Conservation (phyloP, 164 flowering plant genomes). For the Paratinospora sagittata region DNA sequence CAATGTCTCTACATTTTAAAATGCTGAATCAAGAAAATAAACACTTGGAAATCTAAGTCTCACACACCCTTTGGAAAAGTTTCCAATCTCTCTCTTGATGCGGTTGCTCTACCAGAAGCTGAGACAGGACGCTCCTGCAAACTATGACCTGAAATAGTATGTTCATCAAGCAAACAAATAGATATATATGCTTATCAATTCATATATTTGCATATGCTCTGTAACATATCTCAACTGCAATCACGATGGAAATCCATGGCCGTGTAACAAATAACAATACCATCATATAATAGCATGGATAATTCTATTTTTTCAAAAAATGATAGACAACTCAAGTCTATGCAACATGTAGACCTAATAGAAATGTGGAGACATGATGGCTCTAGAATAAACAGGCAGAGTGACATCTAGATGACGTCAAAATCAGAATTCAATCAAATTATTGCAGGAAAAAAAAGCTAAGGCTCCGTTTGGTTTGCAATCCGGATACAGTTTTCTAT, state of each 20-base stretch:
- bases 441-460: background rate
- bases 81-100: slow-evolving; percentile 29
- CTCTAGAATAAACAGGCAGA: background rate
- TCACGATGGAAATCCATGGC: background rate
- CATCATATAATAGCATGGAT: no score
- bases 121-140: slow-evolving; percentile 56
- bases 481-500: no score
- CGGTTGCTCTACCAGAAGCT: slow-evolving; percentile 39
- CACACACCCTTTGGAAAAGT: slow-evolving; percentile 43
- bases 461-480: no score
- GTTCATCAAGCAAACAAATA: background rate
- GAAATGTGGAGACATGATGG: background rate
- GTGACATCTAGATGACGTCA: background rate
- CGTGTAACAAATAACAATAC: background rate
- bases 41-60: background rate
- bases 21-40: background rate
- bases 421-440: background rate
- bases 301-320: background rate
- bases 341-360: background rate
- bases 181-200: background rate
- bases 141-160: slow-evolving; percentile 36
- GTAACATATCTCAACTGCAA: background rate
- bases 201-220: background rate
- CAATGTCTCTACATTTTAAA: background rate
- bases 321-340: background rate